A percentile compares a stretch with the other conserved stretches of the same genome.
phyloP scores from a whole-genome alignment of 352 stramenopile species.

The Globisporangium abappressorium region DNA sequence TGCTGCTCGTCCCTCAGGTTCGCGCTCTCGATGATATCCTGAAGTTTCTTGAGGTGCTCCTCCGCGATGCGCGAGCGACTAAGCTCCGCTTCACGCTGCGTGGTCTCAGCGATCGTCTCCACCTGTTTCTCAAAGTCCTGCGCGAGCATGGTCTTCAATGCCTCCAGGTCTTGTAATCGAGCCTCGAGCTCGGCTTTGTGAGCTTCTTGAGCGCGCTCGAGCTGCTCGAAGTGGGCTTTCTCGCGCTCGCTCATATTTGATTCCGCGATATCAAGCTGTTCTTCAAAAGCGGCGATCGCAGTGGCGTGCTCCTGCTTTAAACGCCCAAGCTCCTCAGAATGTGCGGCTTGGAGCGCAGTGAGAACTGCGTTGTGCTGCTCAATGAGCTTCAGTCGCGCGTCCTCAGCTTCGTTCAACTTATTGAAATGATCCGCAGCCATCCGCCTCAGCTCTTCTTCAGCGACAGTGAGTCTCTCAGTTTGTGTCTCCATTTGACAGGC shows the following conservation, averaged over 20 bases:
- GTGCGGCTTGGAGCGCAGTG: background rate
- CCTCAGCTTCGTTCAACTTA: slow-evolving; percentile 2
- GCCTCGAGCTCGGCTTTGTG: background rate
- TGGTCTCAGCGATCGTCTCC: background rate
- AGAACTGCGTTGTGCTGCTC: background rate
- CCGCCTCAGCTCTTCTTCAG: background rate
- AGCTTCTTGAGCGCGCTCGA: background rate
- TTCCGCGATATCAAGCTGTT: background rate
- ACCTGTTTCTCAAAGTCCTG: slow-evolving; percentile 5
- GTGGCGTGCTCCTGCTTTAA: background rate
- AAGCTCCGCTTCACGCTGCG: slow-evolving; percentile 11
- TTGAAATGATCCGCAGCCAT: background rate
- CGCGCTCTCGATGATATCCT: slow-evolving; percentile 12
- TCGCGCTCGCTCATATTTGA: background rate
- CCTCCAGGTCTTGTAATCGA: background rate
- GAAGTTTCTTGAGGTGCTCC: slow-evolving; percentile 14
- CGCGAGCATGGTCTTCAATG: background rate
- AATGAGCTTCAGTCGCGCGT: background rate
- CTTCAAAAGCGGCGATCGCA: background rate
- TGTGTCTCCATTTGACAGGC: slow-evolving; percentile 4
- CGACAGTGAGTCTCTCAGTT: background rate
- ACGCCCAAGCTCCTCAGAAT: background rate
- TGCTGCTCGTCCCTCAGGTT: slow-evolving; percentile 8
- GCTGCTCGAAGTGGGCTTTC: background rate
- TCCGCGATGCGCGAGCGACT: background rate